Conservation (phyloP, 139 green algal genomes). For the Gonium pectorale region DNA sequence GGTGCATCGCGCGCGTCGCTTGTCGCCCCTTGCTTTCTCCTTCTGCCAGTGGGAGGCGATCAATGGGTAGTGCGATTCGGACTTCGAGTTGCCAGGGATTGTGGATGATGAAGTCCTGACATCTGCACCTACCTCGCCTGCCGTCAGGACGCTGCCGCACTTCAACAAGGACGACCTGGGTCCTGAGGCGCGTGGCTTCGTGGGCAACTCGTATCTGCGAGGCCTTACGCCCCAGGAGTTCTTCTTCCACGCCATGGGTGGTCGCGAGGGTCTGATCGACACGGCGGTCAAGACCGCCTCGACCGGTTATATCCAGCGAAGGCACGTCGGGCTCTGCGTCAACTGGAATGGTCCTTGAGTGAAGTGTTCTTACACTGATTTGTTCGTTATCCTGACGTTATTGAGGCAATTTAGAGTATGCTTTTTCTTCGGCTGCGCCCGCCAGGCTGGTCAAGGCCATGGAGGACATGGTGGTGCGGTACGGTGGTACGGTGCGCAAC, state of each 20-base stretch:
- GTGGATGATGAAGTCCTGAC: too few species aligned
- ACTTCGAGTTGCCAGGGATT: too few species aligned
- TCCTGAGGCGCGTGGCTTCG: conserved; percentile 96
- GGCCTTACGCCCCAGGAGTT: conserved; percentile 98
- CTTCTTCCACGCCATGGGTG: conserved; percentile 99
- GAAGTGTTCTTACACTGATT: neutral
- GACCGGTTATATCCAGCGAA: conserved; percentile 85
- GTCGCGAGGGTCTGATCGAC: conserved; percentile 98
- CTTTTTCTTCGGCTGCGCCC: neutral
- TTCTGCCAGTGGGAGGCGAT: too few species aligned
- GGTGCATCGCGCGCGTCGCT: neutral
- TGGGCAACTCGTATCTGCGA: conserved; percentile 97
- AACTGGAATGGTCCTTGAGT: neutral
- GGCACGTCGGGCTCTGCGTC: neutral
- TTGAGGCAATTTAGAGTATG: neutral
- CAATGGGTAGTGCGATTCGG: too few species aligned
- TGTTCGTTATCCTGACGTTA: neutral
- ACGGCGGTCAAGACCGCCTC: conserved; percentile 98
- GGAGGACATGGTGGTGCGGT: conserved; percentile 96
- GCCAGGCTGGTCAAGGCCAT: conserved; percentile 80
- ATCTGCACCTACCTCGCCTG: too few species aligned
- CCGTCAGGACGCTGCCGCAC: conserved; percentile 89
- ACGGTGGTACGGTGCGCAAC: conserved; percentile 95
- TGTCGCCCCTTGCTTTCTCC: too few species aligned
- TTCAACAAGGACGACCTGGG: conserved; percentile 98